Percentiles rank a stretch among this genome's conserved stretches.
Evolutionary conservation across 495 filamentous ascomycete genomes (phyloP).

Genomic region (Hypoxylon cercidicola): DNA sequence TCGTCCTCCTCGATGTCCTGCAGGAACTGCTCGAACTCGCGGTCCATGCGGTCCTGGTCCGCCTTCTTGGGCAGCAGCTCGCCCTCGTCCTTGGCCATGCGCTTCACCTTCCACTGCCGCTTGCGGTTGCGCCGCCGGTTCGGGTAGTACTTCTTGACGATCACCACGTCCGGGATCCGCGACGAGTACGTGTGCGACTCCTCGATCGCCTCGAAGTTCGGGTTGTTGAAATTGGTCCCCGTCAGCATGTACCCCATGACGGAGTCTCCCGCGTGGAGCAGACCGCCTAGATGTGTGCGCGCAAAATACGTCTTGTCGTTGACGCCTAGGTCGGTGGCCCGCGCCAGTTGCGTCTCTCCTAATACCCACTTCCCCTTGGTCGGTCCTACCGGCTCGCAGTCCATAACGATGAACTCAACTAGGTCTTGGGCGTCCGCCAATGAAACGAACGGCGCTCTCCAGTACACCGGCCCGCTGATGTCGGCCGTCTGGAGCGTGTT

Average conservation of each 20-base stretch:
- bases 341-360: constrained; percentile 86
- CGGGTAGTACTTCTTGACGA: constrained; percentile 96
- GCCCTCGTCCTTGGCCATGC: constrained; percentile 88
- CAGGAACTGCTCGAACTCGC: constrained; percentile 97
- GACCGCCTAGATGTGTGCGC: constrained; percentile 86
- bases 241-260: constrained; percentile 90
- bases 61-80: constrained; percentile 80
- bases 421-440: constrained; percentile 87
- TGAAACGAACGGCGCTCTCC: constrained; percentile 83
- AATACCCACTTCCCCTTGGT: constrained; percentile 82
- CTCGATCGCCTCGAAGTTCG: constrained; percentile 82
- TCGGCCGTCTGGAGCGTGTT: constrained; percentile 91
- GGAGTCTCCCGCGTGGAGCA: constrained; percentile 90
- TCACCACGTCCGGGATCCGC: constrained; percentile 87
- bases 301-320: constrained; percentile 89
- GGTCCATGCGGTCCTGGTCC: constrained; percentile 84
- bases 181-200: constrained; percentile 72
- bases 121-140: constrained; percentile 83
- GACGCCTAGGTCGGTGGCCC: constrained; percentile 85
- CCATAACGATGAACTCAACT: constrained; percentile 92
- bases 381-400: constrained; percentile 82
- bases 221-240: constrained; percentile 91
- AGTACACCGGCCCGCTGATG: constrained; percentile 81
- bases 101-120: constrained; percentile 91
- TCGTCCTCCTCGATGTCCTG: constrained; percentile 95